phyloP scores from a whole-genome alignment of 176 grass and related monocot species.

The Raddia guianensis region DNA sequence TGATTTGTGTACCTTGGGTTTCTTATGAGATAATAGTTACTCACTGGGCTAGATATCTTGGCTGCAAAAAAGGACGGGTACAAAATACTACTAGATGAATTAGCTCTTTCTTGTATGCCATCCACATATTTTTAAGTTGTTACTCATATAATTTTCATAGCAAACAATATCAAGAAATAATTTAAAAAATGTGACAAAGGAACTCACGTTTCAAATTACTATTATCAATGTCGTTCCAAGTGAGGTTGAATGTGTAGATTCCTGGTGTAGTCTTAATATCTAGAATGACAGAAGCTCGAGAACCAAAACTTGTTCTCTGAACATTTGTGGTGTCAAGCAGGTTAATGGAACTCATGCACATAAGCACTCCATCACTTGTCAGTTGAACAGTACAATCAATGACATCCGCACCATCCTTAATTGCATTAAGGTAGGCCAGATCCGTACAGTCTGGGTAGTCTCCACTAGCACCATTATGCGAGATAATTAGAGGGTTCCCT shows the following conservation, averaged over 20 bases:
- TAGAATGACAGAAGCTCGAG: constrained; percentile 28
- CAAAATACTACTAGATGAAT: constrained; percentile 18
- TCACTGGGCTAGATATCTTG: constrained; percentile 62
- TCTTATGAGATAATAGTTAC: constrained; percentile 21
- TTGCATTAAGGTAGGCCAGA: constrained; percentile 64
- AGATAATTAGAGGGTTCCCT: constrained; percentile 74
- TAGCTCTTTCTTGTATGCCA: constrained; percentile 6
- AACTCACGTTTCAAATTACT: constrained; percentile 67
- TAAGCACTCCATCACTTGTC: constrained; percentile 54
- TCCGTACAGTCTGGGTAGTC: constrained; percentile 84
- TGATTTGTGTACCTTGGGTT: constrained; percentile 61
- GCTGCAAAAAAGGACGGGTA: constrained; percentile 46
- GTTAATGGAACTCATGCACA: constrained; percentile 89
- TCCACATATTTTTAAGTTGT: neutral
- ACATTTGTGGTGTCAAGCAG: constrained; percentile 59
- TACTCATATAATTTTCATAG: neutral
- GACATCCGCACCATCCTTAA: constrained; percentile 72
- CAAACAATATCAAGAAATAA: constrained; percentile 22
- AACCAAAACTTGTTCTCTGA: constrained; percentile 46
- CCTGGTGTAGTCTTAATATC: constrained; percentile 39
- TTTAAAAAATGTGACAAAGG: constrained; percentile 14
- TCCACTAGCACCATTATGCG: constrained; percentile 84
- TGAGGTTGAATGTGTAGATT: constrained; percentile 88
- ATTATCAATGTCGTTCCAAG: constrained; percentile 58
- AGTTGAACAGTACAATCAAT: constrained; percentile 91